Base-by-base conservation (phyloP, 805 yeast genomes). In the Gaillardinia entomophila region DNA sequence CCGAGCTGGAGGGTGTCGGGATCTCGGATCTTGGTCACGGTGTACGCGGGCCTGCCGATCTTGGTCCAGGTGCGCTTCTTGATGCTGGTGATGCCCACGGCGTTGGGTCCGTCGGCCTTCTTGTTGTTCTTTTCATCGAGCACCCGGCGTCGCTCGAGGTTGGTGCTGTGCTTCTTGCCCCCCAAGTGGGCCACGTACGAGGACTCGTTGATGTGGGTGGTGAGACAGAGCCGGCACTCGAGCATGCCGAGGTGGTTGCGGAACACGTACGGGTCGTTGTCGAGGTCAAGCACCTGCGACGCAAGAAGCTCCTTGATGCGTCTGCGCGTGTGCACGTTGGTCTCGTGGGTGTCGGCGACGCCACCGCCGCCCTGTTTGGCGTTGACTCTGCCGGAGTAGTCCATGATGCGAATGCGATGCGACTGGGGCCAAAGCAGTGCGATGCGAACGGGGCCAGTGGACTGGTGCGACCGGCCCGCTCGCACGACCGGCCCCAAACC, bases 341-440 rank as follows among this genome's bases (percentile, higher is more conserved):
- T 66, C 42, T 82, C 88, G 14, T 77, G 73, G 27, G 66, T 62
- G 4, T 84, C 83, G 1, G 96, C 96, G 13, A 88, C 67, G 5
- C 95, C 96, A 43, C 96, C 97, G 18, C 82, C 76, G 7, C 96
- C 96, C 53, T 85, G 79, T 58, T 88, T 88, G 5, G 95, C 82
- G 28, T 96, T 96, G 2, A 84, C 94, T 48, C 96, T 62, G 45
- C 83, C 84, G 41, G 86, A 89, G 51, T 85, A 85, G 55, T 88
- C 96, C 97, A 88, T 88, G 4, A 25, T 38, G 24, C 14, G 10
- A 17, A 1, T 15, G 6, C 10, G 22, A 19, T 6, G 6, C 6
- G 22, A 19, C 10, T 19, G n/a, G n/a, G n/a, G n/a, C n/a, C n/a
- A n/a, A n/a, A n/a, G n/a, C n/a, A n/a, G n/a, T n/a, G 22, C 22